Evolutionary conservation across 352 stramenopile genomes (phyloP).

Genomic region (Globisporangium iwayamae): DNA sequence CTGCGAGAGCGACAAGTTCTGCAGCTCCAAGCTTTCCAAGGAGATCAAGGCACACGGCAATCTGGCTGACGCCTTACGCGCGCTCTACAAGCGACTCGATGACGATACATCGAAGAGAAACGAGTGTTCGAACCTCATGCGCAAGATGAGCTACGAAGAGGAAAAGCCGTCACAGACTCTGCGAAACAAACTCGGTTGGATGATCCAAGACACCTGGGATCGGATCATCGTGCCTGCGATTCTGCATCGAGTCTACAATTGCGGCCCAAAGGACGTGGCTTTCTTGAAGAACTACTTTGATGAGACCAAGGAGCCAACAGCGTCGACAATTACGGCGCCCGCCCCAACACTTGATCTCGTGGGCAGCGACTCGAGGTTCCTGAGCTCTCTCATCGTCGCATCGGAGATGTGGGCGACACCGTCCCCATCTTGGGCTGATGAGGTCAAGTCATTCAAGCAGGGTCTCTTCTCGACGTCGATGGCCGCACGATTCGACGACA

Average conservation of each 20-base stretch:
- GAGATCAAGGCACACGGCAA: slow-evolving; percentile 7
- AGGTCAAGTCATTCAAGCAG: background rate
- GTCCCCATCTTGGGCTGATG: slow-evolving; percentile 11
- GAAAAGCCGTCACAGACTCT: background rate
- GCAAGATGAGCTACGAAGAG: background rate
- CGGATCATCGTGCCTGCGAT: no score
- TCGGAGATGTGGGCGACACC: slow-evolving; percentile 20
- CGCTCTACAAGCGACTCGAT: slow-evolving; percentile 4
- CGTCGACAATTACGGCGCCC: no score
- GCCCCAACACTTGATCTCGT: background rate
- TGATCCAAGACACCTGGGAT: background rate
- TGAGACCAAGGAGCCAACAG: background rate
- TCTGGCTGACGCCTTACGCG: background rate
- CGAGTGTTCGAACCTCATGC: slow-evolving; percentile 5
- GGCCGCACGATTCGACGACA: background rate
- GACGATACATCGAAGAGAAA: background rate
- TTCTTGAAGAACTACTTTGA: background rate
- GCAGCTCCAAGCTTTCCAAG: slow-evolving; percentile 11
- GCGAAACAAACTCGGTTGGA: background rate
- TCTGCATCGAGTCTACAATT: no score
- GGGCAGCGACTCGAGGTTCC: slow-evolving; percentile 7
- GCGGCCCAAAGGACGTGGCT: no score
- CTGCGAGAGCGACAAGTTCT: slow-evolving; percentile 13
- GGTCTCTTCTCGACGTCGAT: slow-evolving; percentile 12
- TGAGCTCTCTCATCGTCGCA: slow-evolving; percentile 8